phyloP scores from a whole-genome alignment of 768 basidiomycete genomes.

The Lactarius tabidus region DNA sequence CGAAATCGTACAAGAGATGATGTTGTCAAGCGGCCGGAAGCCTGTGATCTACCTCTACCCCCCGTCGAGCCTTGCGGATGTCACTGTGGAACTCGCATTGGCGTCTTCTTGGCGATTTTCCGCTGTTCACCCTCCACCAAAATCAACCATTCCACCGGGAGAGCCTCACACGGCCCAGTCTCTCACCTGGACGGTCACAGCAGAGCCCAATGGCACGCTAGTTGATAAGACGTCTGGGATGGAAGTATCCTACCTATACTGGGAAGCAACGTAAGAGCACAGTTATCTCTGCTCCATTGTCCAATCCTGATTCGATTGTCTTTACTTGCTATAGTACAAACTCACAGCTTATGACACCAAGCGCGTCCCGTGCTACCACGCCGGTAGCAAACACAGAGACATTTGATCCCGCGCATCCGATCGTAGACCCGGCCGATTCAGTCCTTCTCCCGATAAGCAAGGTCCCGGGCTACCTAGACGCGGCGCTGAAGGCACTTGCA shows the following conservation, averaged over 20 bases:
- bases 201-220: conserved; percentile 15
- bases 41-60: conserved; percentile 18
- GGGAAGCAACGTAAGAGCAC: conserved; percentile 13
- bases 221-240: conserved; percentile 2
- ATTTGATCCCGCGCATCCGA: conserved; percentile 16
- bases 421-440: conserved; percentile 5
- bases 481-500: conserved; percentile 32
- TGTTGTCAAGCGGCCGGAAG: neutral
- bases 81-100: conserved; percentile 8
- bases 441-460: conserved; percentile 31
- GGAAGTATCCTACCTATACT: conserved; percentile 16
- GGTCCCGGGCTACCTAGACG: conserved; percentile 38
- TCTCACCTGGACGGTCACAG: conserved; percentile 11
- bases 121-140: conserved; percentile 6
- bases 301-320: too few species aligned
- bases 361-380: neutral
- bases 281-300: too few species aligned
- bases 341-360: neutral
- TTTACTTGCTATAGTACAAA: neutral
- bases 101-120: conserved; percentile 8
- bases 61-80: conserved; percentile 3
- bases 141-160: neutral
- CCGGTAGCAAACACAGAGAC: conserved; percentile 4
- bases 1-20: neutral
- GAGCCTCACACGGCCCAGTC: neutral